These are phyloP conservation scores for Casaregolazyma suthepensis DNA, from an alignment of 1,139 yeast species.

Conservation along the genomic window DNA sequence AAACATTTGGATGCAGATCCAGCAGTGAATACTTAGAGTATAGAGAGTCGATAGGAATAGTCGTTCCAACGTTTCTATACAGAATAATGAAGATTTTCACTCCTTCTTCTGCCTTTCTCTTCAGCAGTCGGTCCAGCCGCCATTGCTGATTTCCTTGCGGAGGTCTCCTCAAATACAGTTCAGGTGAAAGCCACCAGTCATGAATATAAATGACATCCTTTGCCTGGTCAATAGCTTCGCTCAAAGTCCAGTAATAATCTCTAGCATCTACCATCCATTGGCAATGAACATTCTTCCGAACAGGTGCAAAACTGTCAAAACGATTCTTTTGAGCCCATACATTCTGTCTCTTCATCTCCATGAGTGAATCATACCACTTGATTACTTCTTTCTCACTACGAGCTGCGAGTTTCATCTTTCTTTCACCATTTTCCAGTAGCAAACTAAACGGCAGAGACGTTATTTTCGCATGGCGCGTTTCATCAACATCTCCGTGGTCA, in stretches of 20 bases:
- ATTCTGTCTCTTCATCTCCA: slow-evolving; percentile 60
- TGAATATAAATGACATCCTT: slow-evolving; percentile 90
- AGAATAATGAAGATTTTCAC: slow-evolving; percentile 88
- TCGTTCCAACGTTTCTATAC: slow-evolving; percentile 91
- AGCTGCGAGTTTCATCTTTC: slow-evolving; percentile 70
- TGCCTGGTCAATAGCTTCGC: slow-evolving; percentile 90
- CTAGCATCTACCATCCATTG: slow-evolving; percentile 97
- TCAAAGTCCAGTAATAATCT: slow-evolving; percentile 94
- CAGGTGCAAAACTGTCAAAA: slow-evolving; percentile 89
- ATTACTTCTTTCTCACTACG: slow-evolving; percentile 64
- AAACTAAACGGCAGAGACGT: slow-evolving; percentile 37
- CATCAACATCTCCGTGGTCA: slow-evolving; percentile 5
- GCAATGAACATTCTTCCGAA: slow-evolving; percentile 76
- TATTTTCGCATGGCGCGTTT: slow-evolving; percentile 14
- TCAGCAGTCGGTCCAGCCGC: slow-evolving; percentile 82
- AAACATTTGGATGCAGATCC: slow-evolving; percentile 78
- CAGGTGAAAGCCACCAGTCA: slow-evolving; percentile 99
- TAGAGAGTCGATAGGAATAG: slow-evolving; percentile 88
- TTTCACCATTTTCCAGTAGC: slow-evolving; percentile 71
- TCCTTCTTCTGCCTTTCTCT: slow-evolving; percentile 89
- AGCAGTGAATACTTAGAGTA: slow-evolving; percentile 92
- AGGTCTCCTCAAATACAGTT: slow-evolving; percentile 84
- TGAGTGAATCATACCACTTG: slow-evolving; percentile 72
- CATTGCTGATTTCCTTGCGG: slow-evolving; percentile 93
- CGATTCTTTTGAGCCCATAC: slow-evolving; percentile 70